These are phyloP conservation scores for Lachnellula occidentalis DNA, from an alignment of 2,329 filamentous ascomycete genomes.

Conservation along the genomic window DNA sequence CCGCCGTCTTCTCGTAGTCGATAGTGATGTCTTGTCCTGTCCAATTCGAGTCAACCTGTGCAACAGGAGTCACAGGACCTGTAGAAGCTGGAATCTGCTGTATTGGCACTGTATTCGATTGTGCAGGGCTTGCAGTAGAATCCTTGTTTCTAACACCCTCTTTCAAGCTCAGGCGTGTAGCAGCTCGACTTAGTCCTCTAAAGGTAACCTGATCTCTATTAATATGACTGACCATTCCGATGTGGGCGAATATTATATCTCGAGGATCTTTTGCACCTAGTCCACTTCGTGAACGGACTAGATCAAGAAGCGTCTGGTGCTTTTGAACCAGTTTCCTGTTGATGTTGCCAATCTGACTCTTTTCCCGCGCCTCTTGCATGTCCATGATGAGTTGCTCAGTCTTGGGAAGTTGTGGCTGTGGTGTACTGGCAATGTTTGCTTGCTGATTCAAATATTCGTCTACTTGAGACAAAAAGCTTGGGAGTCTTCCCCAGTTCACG, in stretches of 20 bases:
- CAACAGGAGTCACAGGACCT: too few relatives aligned
- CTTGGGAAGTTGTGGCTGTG: not conserved
- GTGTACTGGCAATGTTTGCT: too few relatives aligned
- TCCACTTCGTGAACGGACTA: not conserved
- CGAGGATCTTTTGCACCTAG: not conserved
- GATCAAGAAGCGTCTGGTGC: not conserved
- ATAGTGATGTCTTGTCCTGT: not conserved
- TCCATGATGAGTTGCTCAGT: not conserved
- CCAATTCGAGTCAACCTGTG: not conserved
- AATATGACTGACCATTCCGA: not conserved
- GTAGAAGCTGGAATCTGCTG: not conserved
- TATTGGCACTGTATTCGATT: not conserved
- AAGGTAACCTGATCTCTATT: not conserved
- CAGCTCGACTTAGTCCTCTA: not conserved
- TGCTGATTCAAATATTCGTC: not conserved
- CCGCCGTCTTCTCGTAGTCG: not conserved
- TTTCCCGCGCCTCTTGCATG: not conserved
- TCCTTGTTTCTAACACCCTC: too few relatives aligned
- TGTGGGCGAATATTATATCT: not conserved
- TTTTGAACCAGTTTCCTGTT: not conserved
- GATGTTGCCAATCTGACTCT: not conserved
- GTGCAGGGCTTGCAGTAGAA: not conserved
- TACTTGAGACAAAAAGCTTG: not conserved
- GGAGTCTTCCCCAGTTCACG: not conserved
- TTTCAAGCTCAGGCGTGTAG: not conserved